Conservation (phyloP, 2,329 filamentous ascomycete genomes). For the Didymella lethalis region DNA sequence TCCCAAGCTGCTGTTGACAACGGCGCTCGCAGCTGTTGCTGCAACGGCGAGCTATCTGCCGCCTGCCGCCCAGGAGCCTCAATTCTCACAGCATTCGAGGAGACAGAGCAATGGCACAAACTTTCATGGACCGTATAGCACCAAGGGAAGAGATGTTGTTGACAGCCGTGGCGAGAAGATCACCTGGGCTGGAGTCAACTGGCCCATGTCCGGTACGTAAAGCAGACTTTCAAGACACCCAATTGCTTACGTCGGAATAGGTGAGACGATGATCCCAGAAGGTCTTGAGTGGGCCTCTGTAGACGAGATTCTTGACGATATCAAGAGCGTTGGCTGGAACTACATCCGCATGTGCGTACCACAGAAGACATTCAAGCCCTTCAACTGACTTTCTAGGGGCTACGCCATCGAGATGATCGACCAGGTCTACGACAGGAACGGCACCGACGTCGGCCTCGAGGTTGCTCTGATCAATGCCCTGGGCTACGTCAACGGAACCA, state of each 20-base stretch:
- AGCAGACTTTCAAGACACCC: not conserved
- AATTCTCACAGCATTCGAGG: constrained; percentile 32
- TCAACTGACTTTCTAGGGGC: constrained; percentile 34
- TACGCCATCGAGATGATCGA: constrained; percentile 55
- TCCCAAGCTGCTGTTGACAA: constrained; percentile 29
- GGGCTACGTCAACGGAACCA: constrained; percentile 49
- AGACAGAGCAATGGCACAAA: constrained; percentile 34
- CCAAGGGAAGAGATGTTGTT: constrained; percentile 51
- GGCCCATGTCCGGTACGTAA: constrained; percentile 54
- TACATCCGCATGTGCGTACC: constrained; percentile 60
- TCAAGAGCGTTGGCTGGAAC: constrained; percentile 65
- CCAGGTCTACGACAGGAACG: constrained; percentile 52
- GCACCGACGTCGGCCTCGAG: constrained; percentile 50
- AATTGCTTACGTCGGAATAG: constrained; percentile 37
- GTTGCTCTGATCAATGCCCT: constrained; percentile 52
- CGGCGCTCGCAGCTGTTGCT: constrained; percentile 27
- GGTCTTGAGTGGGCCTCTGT: constrained; percentile 65
- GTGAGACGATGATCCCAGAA: constrained; percentile 67
- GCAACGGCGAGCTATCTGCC: constrained; percentile 31
- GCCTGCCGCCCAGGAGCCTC: constrained; percentile 23
- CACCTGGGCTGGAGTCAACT: constrained; percentile 69
- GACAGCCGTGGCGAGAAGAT: constrained; percentile 54
- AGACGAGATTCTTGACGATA: constrained; percentile 60
- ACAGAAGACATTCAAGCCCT: not conserved
- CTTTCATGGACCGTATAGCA: constrained; percentile 48